A percentile compares a stretch with the other conserved stretches of the same genome.
phyloP scores from a whole-genome alignment of 495 filamentous ascomycete genomes.

The Achaetomiella virescens region DNA sequence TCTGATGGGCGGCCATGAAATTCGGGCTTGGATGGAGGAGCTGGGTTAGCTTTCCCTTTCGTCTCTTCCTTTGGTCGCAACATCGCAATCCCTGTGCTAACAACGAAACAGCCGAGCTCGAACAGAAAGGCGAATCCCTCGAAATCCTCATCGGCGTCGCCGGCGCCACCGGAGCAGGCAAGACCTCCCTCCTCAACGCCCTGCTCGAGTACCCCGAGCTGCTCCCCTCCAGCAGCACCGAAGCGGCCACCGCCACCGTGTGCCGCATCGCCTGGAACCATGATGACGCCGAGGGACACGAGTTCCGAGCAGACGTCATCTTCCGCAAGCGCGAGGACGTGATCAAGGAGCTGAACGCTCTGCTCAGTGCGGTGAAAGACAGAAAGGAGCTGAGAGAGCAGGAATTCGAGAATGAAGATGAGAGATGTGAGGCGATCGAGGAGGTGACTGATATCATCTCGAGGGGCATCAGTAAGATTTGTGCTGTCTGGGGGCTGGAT shows the following conservation, averaged over 20 bases:
- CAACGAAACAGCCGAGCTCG: not conserved
- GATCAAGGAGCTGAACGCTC: slow-evolving; percentile 8
- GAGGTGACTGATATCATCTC: not conserved
- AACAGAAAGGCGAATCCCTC: not conserved
- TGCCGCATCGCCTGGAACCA: slow-evolving; percentile 19
- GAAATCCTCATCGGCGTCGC: slow-evolving; percentile 22
- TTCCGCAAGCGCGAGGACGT: slow-evolving; percentile 17
- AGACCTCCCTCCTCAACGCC: slow-evolving; percentile 22
- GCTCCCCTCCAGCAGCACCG: slow-evolving; percentile 19
- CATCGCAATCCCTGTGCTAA: not conserved
- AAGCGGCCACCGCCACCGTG: slow-evolving; percentile 20
- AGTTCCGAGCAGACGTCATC: slow-evolving; percentile 16
- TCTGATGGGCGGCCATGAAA: slow-evolving; percentile 3
- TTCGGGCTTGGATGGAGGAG: not conserved
- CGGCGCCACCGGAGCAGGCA: slow-evolving; percentile 24
- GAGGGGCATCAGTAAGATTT: not conserved
- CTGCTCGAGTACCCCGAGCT: slow-evolving; percentile 17
- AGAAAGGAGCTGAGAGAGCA: not conserved
- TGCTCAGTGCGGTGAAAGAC: slow-evolving; percentile 6
- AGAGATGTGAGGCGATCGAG: not conserved
- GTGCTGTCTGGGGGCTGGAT: slow-evolving; percentile 8
- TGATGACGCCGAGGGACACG: slow-evolving; percentile 4
- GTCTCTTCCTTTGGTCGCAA: not conserved
- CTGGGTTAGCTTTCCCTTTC: not conserved
- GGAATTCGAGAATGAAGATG: slow-evolving; percentile 5